Percentiles rank a stretch among this genome's conserved stretches.
Evolutionary conservation across 176 grass and related monocot species (phyloP).

Genomic region (Triticum dicoccoides): DNA sequence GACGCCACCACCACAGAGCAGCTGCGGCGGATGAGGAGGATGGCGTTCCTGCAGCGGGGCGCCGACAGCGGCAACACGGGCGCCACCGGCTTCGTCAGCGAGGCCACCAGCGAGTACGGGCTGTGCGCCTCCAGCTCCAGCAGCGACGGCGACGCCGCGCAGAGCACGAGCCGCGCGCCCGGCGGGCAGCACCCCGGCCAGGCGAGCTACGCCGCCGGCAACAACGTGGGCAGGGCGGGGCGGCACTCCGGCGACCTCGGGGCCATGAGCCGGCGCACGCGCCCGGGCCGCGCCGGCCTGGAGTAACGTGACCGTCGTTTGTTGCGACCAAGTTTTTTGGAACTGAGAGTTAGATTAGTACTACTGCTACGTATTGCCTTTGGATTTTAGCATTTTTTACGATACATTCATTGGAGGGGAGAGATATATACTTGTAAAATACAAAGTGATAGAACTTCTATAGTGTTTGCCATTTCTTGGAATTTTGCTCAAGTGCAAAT

Average conservation of each 20-base stretch:
- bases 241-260: neutral
- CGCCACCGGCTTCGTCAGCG: conserved; percentile 37
- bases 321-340: neutral
- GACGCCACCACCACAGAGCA: conserved; percentile 19
- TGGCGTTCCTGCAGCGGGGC: conserved; percentile 51
- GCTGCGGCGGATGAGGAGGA: conserved; percentile 36
- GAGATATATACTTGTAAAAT: neutral
- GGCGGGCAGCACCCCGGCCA: neutral
- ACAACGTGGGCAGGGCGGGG: neutral
- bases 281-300: neutral
- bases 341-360: neutral
- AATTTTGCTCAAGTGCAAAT: neutral
- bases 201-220: neutral
- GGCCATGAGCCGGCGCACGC: conserved; percentile 16
- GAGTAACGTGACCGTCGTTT: neutral
- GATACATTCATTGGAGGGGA: neutral
- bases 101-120: conserved; percentile 54
- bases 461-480: neutral
- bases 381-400: neutral
- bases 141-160: conserved; percentile 22
- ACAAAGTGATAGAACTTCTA: neutral
- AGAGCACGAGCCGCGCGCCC: neutral
- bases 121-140: conserved; percentile 41
- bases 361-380: neutral
- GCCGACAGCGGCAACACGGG: neutral